Conservation (phyloP, 805 yeast genomes). For the Grigorovia transvaalensis region DNA sequence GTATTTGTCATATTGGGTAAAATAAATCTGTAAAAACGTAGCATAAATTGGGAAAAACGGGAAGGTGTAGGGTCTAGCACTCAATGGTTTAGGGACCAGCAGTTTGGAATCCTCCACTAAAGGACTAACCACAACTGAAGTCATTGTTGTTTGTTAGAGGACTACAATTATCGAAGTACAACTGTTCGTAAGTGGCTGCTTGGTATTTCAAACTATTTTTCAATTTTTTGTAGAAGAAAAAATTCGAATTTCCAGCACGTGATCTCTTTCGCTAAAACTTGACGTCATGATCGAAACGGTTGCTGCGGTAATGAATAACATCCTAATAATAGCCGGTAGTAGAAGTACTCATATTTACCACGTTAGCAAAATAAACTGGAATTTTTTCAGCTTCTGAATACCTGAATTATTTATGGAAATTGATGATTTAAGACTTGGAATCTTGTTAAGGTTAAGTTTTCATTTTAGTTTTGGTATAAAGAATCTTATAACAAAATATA, state of each 20-base stretch:
- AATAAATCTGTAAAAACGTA: conserved; percentile 52
- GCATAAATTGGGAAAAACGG: conserved; percentile 79
- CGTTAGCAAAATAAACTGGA: no score
- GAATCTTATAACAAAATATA: no score
- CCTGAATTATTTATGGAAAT: no score
- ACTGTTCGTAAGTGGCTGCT: background rate
- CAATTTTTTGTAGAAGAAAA: background rate
- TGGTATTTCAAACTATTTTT: background rate
- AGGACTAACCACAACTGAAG: conserved; percentile 48
- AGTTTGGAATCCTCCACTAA: conserved; percentile 63
- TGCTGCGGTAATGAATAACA: no score
- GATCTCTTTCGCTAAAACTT: background rate
- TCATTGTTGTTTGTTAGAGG: background rate
- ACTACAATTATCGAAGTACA: background rate
- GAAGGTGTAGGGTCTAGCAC: conserved; percentile 66
- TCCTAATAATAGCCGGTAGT: no score
- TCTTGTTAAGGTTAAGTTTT: no score
- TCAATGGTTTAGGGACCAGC: conserved; percentile 53
- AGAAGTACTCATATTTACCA: no score
- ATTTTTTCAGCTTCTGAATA: no score
- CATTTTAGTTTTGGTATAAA: no score
- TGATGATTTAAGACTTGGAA: no score
- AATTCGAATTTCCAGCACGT: background rate
- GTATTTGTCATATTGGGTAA: conserved; percentile 61
- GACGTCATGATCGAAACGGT: no score